Percentiles rank a stretch among this genome's conserved stretches.
Conservation (phyloP, 495 filamentous ascomycete genomes). For the Podospora didyma region DNA sequence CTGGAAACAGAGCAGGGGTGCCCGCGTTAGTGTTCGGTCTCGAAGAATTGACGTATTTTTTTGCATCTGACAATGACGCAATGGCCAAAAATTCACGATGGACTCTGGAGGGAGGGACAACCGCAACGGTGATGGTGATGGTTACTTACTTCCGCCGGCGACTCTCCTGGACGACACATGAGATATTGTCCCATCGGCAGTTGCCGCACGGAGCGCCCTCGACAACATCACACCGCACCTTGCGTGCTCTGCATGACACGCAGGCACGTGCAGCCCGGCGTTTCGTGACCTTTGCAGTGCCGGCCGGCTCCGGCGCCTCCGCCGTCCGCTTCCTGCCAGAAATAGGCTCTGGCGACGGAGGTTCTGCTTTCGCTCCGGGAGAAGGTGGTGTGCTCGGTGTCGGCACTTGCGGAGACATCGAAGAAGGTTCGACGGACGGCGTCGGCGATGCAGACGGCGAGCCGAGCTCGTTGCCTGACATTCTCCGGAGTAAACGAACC, state of each 20-base stretch:
- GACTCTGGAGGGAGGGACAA: constrained; percentile 3
- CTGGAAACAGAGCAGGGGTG: constrained; percentile 27
- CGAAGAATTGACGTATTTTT: constrained; percentile 1
- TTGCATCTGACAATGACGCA: constrained; percentile 21
- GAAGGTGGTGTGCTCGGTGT: too few relatives aligned
- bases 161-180: constrained; percentile 86
- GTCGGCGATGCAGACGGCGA: too few relatives aligned
- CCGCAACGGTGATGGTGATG: neutral
- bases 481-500: too few relatives aligned
- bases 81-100: neutral
- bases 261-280: constrained; percentile 83
- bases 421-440: too few relatives aligned
- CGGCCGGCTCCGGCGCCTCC: constrained; percentile 15
- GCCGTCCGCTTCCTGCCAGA: too few relatives aligned
- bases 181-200: constrained; percentile 82
- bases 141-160: constrained; percentile 76
- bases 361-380: too few relatives aligned
- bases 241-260: constrained; percentile 78
- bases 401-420: too few relatives aligned
- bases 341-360: too few relatives aligned
- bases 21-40: constrained; percentile 6
- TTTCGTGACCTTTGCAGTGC: constrained; percentile 49
- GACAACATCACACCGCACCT: constrained; percentile 92
- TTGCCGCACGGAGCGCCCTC: constrained; percentile 86
- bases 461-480: too few relatives aligned